Percentiles rank a stretch among this genome's conserved stretches.
Evolutionary conservation across 495 filamentous ascomycete genomes (phyloP).

Genomic region (Polyplosphaeria fusca): DNA sequence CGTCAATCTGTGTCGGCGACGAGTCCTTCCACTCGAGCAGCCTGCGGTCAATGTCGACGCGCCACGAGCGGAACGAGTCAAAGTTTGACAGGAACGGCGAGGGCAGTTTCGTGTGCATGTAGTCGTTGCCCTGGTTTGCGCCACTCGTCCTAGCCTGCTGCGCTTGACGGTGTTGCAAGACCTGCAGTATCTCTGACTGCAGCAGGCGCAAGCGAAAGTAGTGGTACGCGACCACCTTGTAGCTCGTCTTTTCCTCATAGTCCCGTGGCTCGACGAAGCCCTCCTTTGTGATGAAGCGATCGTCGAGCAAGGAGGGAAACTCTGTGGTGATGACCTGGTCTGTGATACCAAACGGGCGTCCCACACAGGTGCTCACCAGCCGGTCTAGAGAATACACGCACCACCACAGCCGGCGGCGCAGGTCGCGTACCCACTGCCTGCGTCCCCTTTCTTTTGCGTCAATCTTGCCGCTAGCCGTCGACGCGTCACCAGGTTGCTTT

Average conservation of each 20-base stretch:
- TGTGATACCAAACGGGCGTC: conserved; percentile 86
- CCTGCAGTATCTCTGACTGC: conserved; percentile 93
- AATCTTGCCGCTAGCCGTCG: conserved; percentile 21
- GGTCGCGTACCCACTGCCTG: conserved; percentile 80
- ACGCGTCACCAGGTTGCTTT: not conserved
- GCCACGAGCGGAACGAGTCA: conserved; percentile 82
- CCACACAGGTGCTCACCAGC: conserved; percentile 64
- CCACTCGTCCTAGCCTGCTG: conserved; percentile 57
- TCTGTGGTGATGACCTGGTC: conserved; percentile 92
- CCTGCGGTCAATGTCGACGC: conserved; percentile 79
- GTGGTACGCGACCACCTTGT: conserved; percentile 85
- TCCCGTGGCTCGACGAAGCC: conserved; percentile 58
- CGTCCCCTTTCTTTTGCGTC: conserved; percentile 66
- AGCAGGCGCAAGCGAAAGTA: conserved; percentile 89
- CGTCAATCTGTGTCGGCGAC: conserved; percentile 71
- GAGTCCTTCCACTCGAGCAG: conserved; percentile 83
- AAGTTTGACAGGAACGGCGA: conserved; percentile 85
- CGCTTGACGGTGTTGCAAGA: conserved; percentile 84
- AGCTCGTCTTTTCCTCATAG: conserved; percentile 58
- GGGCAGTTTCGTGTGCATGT: conserved; percentile 72
- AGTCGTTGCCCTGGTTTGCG: conserved; percentile 60
- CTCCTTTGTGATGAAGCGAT: conserved; percentile 81
- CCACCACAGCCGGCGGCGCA: conserved; percentile 90
- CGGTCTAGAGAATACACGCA: conserved; percentile 92
- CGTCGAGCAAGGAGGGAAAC: conserved; percentile 83